These are phyloP conservation scores for Chrysanthemum lavandulifolium DNA, from an alignment of 129 eudicot genomes.

Conservation along the genomic window DNA sequence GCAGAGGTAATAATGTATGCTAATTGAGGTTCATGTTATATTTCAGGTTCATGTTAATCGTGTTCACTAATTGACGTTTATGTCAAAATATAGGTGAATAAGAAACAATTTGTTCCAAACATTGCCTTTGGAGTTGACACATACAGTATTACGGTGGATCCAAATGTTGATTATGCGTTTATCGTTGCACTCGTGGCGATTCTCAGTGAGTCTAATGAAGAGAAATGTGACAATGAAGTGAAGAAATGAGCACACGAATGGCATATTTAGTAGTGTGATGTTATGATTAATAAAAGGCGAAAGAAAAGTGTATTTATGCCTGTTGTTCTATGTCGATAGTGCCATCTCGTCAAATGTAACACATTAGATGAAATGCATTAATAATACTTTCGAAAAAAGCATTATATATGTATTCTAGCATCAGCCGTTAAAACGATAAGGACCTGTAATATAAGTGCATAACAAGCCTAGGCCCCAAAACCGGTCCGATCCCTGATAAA, in stretches of 20 bases:
- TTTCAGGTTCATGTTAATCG: not conserved
- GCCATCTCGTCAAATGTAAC: not conserved
- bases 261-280: not conserved
- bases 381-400: too few relatives aligned
- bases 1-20: slow-evolving; percentile 23
- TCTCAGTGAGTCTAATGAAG: slow-evolving; percentile 34
- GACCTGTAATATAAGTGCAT: too few relatives aligned
- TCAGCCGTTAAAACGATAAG: too few relatives aligned
- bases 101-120: slow-evolving; percentile 14
- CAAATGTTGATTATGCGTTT: slow-evolving; percentile 34
- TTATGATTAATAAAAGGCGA: slow-evolving; percentile 3
- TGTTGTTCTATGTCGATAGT: too few relatives aligned
- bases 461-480: too few relatives aligned
- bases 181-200: slow-evolving; percentile 32
- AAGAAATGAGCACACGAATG: not conserved
- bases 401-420: too few relatives aligned
- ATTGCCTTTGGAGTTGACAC: slow-evolving; percentile 23
- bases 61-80: not conserved
- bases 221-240: slow-evolving; percentile 8
- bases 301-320: not conserved
- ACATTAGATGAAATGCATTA: too few relatives aligned
- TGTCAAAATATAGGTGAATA: slow-evolving; percentile 29
- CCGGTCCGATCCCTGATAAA: too few relatives aligned
- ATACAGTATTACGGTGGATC: slow-evolving; percentile 29
- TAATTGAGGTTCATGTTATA: not conserved